These are phyloP conservation scores for Dovyalis caffra DNA, from an alignment of 345 rosid genomes.

Conservation along the genomic window DNA sequence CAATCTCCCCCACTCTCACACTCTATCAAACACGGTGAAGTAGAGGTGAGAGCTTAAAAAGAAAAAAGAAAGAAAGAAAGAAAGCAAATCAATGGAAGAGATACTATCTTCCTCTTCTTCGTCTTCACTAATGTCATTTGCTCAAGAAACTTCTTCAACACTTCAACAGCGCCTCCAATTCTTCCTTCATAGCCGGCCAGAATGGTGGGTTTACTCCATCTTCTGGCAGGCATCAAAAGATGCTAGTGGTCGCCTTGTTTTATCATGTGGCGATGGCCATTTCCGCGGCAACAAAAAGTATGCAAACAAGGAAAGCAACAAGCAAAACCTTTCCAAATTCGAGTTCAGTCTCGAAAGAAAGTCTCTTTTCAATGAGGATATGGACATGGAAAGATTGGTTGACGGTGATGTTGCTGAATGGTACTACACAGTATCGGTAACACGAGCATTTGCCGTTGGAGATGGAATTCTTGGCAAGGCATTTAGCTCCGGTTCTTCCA, in stretches of 20 bases:
- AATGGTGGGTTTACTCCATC: slow-evolving; percentile 61
- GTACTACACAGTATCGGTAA: slow-evolving; percentile 42
- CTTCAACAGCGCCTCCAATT: slow-evolving; percentile 50
- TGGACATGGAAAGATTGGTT: slow-evolving; percentile 28
- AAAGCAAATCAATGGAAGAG: slow-evolving; percentile 21
- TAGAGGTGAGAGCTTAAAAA: not conserved
- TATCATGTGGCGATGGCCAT: slow-evolving; percentile 49
- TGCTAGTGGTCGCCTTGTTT: slow-evolving; percentile 25
- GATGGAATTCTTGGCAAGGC: slow-evolving; percentile 39
- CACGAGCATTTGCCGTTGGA: slow-evolving; percentile 31
- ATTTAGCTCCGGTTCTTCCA: slow-evolving; percentile 32
- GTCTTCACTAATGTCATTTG: slow-evolving; percentile 19
- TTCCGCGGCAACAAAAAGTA: slow-evolving; percentile 32
- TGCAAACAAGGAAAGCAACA: slow-evolving; percentile 4
- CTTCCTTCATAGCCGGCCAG: slow-evolving; percentile 43
- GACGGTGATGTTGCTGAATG: slow-evolving; percentile 35
- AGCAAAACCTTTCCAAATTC: slow-evolving; percentile 7
- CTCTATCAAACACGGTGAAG: not conserved
- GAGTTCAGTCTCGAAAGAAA: slow-evolving; percentile 23
- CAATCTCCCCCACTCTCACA: not conserved
- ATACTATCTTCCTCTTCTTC: slow-evolving; percentile 31
- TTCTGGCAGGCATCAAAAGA: slow-evolving; percentile 54
- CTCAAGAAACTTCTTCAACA: slow-evolving; percentile 27
- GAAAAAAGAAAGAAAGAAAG: not conserved
- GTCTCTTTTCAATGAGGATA: slow-evolving; percentile 24